Percentiles rank a stretch among this genome's conserved stretches.
Conservation (phyloP, 2,329 filamentous ascomycete genomes). For the Diaporthe sp. region DNA sequence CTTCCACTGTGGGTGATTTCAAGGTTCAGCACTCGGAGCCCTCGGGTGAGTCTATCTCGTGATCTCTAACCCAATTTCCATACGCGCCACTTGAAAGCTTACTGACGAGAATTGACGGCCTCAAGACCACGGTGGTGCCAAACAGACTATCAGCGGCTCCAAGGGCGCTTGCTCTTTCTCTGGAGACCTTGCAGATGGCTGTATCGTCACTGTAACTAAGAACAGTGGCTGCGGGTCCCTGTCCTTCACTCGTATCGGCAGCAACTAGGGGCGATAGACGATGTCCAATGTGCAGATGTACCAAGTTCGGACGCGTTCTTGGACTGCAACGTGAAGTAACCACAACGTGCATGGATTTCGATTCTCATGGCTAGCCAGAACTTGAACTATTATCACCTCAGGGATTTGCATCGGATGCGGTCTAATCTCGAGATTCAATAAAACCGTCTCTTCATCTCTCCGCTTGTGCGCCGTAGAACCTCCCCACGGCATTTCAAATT, state of each 20-base stretch:
- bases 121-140: neutral
- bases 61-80: fast-evolving
- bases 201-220: neutral
- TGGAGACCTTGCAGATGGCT: conserved; percentile 11
- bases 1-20: neutral
- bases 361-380: neutral
- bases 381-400: neutral
- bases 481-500: neutral
- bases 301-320: neutral
- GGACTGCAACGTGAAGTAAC: neutral
- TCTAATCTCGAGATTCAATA: too few relatives aligned
- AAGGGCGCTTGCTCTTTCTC: conserved; percentile 7
- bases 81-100: too few relatives aligned
- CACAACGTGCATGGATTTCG: neutral
- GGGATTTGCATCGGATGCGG: neutral
- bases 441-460: neutral
- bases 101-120: neutral
- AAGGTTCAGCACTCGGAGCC: conserved; percentile 6
- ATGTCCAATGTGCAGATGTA: neutral
- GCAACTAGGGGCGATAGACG: neutral
- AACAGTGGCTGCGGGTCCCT: neutral
- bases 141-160: neutral
- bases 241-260: neutral
- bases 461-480: too few relatives aligned
- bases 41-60: neutral